Percentiles rank a stretch among this genome's conserved stretches.
Conservation (phyloP, 768 basidiomycete species). For the Paxillus involutus region DNA sequence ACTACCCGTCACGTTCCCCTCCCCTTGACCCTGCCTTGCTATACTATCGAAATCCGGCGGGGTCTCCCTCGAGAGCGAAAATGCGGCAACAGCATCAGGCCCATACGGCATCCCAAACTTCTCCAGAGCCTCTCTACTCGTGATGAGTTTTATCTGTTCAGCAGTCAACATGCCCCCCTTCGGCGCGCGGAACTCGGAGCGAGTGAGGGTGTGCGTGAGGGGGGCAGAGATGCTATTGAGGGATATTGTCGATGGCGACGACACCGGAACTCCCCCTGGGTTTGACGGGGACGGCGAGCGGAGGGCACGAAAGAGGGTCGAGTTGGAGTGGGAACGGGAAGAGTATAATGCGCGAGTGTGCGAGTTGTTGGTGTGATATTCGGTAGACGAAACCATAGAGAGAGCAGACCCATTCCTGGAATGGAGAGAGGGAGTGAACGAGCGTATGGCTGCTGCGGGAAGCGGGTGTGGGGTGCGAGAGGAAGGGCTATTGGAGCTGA, state of each 20-base stretch:
- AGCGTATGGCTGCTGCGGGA: constrained; percentile 14
- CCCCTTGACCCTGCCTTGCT: not conserved
- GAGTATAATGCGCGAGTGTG: constrained; percentile 15
- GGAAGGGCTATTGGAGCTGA: constrained; percentile 28
- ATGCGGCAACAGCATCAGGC: constrained; percentile 62
- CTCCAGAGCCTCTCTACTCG: constrained; percentile 62
- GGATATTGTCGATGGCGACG: constrained; percentile 69
- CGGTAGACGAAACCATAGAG: constrained; percentile 22
- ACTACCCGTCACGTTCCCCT: not conserved
- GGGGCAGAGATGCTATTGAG: constrained; percentile 75
- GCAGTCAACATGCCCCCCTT: constrained; percentile 43
- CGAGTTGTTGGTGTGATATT: constrained; percentile 19
- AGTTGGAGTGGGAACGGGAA: constrained; percentile 37
- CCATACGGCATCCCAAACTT: constrained; percentile 80
- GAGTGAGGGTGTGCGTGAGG: constrained; percentile 67
- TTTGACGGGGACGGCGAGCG: constrained; percentile 42
- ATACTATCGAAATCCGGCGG: constrained; percentile 52
- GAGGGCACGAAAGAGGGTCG: constrained; percentile 34
- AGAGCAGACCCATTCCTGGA: constrained; percentile 18
- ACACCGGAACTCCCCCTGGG: constrained; percentile 34
- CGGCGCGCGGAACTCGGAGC: constrained; percentile 69
- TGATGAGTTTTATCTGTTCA: constrained; percentile 65
- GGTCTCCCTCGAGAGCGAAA: constrained; percentile 46
- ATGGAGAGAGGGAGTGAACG: constrained; percentile 16
- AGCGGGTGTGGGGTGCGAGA: constrained; percentile 13